phyloP scores from a whole-genome alignment of 805 yeast species.

The Starmerella stellata region DNA sequence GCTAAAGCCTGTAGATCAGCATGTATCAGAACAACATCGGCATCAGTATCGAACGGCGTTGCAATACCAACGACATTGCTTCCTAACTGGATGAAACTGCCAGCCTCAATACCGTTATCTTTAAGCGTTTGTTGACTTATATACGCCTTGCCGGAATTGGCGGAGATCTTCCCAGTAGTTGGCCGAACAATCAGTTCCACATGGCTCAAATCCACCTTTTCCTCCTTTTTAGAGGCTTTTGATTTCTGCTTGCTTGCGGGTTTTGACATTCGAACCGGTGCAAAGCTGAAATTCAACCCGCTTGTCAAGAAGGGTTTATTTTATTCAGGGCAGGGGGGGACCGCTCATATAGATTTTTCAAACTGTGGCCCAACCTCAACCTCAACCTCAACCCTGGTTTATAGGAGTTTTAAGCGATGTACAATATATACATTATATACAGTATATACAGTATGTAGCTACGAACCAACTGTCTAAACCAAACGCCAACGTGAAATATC shows the following conservation, averaged over 20 bases:
- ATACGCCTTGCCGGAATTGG: slow-evolving; percentile 16
- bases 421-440: too few species aligned
- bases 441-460: too few species aligned
- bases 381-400: too few species aligned
- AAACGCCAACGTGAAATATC: too few species aligned
- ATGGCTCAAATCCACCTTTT: neutral
- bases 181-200: slow-evolving; percentile 19
- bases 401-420: too few species aligned
- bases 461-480: too few species aligned
- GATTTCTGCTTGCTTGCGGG: neutral
- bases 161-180: slow-evolving; percentile 5
- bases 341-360: too few species aligned
- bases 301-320: too few species aligned
- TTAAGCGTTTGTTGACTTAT: slow-evolving; percentile 17
- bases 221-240: neutral
- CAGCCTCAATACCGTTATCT: slow-evolving; percentile 18
- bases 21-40: slow-evolving; percentile 19
- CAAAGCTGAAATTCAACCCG: too few species aligned
- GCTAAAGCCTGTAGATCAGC: slow-evolving; percentile 25
- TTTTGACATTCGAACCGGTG: slow-evolving; percentile 14
- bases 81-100: slow-evolving; percentile 15
- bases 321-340: too few species aligned
- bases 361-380: too few species aligned
- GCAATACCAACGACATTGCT: slow-evolving; percentile 16
- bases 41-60: slow-evolving; percentile 19